phyloP scores from a whole-genome alignment of 179 eudicot genomes.

The Beta macrorhiza region DNA sequence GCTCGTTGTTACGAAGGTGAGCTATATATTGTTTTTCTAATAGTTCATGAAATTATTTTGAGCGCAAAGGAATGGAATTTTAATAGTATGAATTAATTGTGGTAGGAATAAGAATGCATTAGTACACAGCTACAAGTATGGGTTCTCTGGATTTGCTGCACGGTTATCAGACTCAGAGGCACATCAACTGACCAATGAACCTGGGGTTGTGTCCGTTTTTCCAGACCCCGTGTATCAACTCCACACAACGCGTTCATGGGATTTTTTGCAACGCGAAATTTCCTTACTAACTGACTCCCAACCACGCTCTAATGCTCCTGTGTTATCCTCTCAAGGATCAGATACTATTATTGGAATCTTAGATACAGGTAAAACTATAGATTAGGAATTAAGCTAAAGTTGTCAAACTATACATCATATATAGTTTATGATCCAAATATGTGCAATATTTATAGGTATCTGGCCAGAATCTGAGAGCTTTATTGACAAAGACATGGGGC shows the following conservation, averaged over 20 bases:
- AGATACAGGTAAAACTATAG: slow-evolving; percentile 34
- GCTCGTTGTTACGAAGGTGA: slow-evolving; percentile 48
- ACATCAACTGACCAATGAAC: slow-evolving; percentile 31
- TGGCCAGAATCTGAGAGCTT: slow-evolving; percentile 55
- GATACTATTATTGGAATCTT: slow-evolving; percentile 56
- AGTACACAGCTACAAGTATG: slow-evolving; percentile 50
- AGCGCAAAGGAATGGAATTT: too few species aligned
- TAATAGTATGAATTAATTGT: neutral
- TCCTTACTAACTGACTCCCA: slow-evolving; percentile 27
- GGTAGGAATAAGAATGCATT: slow-evolving; percentile 47
- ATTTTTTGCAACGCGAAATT: slow-evolving; percentile 51
- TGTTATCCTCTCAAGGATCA: slow-evolving; percentile 21
- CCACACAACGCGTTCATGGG: slow-evolving; percentile 76
- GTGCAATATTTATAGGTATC: slow-evolving; percentile 29
- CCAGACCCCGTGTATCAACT: slow-evolving; percentile 57
- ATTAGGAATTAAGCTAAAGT: too few species aligned
- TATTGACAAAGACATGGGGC: slow-evolving; percentile 31
- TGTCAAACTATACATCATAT: neutral
- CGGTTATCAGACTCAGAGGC: slow-evolving; percentile 53
- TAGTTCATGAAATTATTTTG: neutral
- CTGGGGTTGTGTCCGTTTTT: slow-evolving; percentile 69
- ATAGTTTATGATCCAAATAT: neutral
- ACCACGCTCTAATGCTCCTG: slow-evolving; percentile 8
- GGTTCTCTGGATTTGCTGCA: slow-evolving; percentile 76
- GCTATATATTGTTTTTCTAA: neutral